Conservation (phyloP, 306 rosid genomes). For the Vigna radiata region DNA sequence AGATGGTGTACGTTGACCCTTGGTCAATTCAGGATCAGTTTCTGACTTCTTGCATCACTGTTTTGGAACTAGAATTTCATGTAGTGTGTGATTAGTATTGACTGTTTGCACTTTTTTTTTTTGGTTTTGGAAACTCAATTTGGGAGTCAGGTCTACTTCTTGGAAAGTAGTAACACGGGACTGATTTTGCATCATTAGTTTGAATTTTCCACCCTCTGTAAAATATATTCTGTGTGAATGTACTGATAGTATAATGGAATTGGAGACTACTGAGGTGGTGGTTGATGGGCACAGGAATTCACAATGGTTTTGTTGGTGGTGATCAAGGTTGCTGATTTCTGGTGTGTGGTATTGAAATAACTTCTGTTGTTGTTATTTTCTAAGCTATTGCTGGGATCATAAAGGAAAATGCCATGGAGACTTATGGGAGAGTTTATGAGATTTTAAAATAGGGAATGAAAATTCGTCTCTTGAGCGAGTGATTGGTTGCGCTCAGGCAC, state of each 20-base stretch:
- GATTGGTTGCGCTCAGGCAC: no score
- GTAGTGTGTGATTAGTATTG: conserved; percentile 3
- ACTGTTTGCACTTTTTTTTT: background rate
- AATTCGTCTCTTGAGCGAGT: background rate
- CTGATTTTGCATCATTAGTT: conserved; percentile 26
- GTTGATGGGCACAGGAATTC: conserved; percentile 1
- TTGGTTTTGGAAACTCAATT: conserved; percentile 31
- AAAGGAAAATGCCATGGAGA: conserved; percentile 36
- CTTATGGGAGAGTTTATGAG: background rate
- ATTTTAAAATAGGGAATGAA: background rate
- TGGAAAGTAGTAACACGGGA: background rate
- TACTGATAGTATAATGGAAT: conserved; percentile 13
- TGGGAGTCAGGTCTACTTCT: conserved; percentile 25
- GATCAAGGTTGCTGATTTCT: conserved; percentile 32
- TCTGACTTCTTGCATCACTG: conserved; percentile 7
- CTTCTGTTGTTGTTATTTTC: conserved; percentile 7
- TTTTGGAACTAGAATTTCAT: conserved; percentile 31
- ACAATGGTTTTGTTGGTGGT: conserved; percentile 24
- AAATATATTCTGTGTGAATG: conserved; percentile 19
- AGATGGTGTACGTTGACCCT: conserved; percentile 43
- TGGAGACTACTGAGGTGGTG: conserved; percentile 26
- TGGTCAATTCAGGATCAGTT: conserved; percentile 46
- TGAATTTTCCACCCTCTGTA: background rate
- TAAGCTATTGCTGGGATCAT: conserved; percentile 4
- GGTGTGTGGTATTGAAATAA: conserved; percentile 1